Evolutionary conservation across 495 filamentous ascomycete species (phyloP).

Genomic region (Hypoxylon crocopeplum): DNA sequence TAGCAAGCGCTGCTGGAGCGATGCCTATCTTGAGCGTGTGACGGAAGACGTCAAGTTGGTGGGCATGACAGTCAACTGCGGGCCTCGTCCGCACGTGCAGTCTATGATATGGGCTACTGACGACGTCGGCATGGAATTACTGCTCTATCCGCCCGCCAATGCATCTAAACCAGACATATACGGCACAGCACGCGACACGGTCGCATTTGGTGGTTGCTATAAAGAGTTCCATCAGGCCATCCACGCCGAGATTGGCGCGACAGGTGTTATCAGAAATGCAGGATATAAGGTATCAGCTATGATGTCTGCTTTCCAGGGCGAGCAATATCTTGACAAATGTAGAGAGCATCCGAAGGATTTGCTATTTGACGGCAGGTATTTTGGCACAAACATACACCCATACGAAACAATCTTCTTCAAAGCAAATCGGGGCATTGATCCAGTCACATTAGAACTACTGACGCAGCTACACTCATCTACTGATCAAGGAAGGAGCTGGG

Average conservation of each 20-base stretch:
- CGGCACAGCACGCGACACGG: conserved; percentile 11
- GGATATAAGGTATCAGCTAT: conserved; percentile 43
- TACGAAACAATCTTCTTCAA: conserved; percentile 46
- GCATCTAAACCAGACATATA: conserved; percentile 13
- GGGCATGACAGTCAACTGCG: conserved; percentile 45
- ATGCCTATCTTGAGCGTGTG: conserved; percentile 35
- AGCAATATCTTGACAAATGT: conserved; percentile 21
- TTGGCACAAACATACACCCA: conserved; percentile 40
- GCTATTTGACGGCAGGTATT: conserved; percentile 36
- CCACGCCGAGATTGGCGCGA: conserved; percentile 40
- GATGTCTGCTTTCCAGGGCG: conserved; percentile 39
- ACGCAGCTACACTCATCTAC: conserved; percentile 24
- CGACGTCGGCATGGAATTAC: conserved; percentile 34
- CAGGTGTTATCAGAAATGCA: conserved; percentile 21
- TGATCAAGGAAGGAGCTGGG: conserved; percentile 25
- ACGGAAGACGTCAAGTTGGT: conserved; percentile 44
- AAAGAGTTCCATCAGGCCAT: conserved; percentile 32
- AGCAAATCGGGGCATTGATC: conserved; percentile 39
- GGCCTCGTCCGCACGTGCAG: conserved; percentile 39
- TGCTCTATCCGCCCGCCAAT: conserved; percentile 35
- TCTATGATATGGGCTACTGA: conserved; percentile 48
- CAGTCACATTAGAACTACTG: conserved; percentile 20
- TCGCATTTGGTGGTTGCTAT: conserved; percentile 39
- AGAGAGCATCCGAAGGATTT: conserved; percentile 17
- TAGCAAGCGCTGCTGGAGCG: conserved; percentile 40